Evolutionary conservation across 768 basidiomycete species (phyloP).

Genomic region (Xerocomus potaroensis): DNA sequence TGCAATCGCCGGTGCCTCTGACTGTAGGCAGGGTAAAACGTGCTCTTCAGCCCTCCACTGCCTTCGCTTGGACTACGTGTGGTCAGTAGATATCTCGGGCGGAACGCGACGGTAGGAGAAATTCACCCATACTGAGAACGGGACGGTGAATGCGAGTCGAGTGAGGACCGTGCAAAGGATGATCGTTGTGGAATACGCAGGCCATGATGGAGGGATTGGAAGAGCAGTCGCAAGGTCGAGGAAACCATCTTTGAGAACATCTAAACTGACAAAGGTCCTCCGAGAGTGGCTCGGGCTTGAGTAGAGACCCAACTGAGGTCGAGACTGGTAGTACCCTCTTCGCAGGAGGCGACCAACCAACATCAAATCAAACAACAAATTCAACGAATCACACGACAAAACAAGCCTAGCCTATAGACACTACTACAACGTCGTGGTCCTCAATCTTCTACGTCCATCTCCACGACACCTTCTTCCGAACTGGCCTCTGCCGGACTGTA

Average conservation of each 20-base stretch:
- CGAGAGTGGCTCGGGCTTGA: constrained; percentile 3
- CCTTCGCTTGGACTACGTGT: constrained; percentile 53
- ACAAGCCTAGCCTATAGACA: too few relatives aligned
- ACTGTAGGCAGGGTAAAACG: constrained; percentile 53
- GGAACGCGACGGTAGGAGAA: neutral
- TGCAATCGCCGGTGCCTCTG: constrained; percentile 40
- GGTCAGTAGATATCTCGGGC: constrained; percentile 13
- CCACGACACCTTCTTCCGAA: constrained; percentile 70
- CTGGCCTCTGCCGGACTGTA: constrained; percentile 83
- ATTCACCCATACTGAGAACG: constrained; percentile 72
- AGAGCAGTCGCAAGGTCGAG: constrained; percentile 72
- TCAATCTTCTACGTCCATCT: constrained; percentile 38
- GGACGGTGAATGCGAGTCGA: constrained; percentile 58
- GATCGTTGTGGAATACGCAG: constrained; percentile 72
- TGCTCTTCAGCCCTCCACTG: constrained; percentile 57
- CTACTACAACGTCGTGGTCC: neutral
- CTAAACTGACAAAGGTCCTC: constrained; percentile 24
- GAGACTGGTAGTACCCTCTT: constrained; percentile 5
- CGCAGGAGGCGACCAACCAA: constrained; percentile 17
- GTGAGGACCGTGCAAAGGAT: constrained; percentile 61
- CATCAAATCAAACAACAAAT: too few relatives aligned
- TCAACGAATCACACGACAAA: too few relatives aligned
- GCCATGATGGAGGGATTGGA: constrained; percentile 65
- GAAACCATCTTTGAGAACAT: constrained; percentile 55
- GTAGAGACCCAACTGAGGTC: constrained; percentile 2